phyloP scores from a whole-genome alignment of 2,329 filamentous ascomycete genomes.

The Hypoxylon sp. region DNA sequence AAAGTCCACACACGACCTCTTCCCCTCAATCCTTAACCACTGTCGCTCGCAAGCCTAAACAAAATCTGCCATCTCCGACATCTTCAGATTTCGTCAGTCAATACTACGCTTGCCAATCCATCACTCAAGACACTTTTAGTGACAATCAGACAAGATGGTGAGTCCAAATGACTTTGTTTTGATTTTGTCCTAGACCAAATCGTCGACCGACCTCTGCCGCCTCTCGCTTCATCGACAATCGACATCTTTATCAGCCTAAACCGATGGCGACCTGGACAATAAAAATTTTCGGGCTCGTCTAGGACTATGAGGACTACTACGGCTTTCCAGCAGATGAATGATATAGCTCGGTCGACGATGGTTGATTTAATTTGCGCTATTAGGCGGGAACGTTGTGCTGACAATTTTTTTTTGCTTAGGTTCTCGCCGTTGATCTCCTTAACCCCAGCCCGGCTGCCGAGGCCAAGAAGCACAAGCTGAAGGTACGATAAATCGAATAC shows the following conservation, averaged over 20 bases:
- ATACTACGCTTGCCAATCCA: slow-evolving; percentile 64
- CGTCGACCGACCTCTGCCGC: slow-evolving; percentile 34
- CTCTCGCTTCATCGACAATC: slow-evolving; percentile 23
- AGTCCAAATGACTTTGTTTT: slow-evolving; percentile 56
- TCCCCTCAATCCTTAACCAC: slow-evolving; percentile 57
- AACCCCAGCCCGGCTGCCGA: slow-evolving; percentile 98
- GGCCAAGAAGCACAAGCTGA: slow-evolving; percentile 99
- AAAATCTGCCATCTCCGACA: slow-evolving; percentile 63
- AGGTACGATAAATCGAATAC: slow-evolving; percentile 74
- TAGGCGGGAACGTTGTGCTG: slow-evolving; percentile 60
- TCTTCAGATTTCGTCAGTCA: slow-evolving; percentile 68
- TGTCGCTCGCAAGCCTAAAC: slow-evolving; percentile 61
- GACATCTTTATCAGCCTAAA: slow-evolving; percentile 5
- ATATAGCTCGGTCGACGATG: slow-evolving; percentile 17
- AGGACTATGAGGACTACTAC: neutral
- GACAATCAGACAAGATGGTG: slow-evolving; percentile 78
- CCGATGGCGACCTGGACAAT: slow-evolving; percentile 12
- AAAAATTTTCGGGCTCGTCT: neutral
- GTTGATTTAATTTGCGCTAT: slow-evolving; percentile 21
- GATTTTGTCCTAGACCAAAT: slow-evolving; percentile 22
- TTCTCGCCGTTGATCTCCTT: slow-evolving; percentile 99
- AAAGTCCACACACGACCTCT: slow-evolving; percentile 64
- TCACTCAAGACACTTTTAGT: slow-evolving; percentile 57
- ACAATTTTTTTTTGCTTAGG: slow-evolving; percentile 70
- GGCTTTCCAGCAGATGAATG: neutral